These are phyloP conservation scores for Candida silvicultrix DNA, from an alignment of 805 yeast genomes.

Conservation along the genomic window DNA sequence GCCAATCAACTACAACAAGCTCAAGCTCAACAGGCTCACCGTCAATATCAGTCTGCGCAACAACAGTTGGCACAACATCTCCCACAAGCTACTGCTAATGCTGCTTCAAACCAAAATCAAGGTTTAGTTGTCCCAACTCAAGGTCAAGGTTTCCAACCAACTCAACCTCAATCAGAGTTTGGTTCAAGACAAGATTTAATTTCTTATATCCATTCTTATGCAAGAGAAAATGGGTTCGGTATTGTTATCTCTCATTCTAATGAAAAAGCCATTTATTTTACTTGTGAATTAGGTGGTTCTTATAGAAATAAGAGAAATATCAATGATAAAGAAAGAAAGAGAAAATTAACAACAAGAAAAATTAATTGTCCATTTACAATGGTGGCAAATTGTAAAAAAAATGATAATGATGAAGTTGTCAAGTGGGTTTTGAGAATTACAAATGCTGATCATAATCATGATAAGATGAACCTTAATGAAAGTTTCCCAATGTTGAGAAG, in stretches of 20 bases:
- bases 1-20: constrained; percentile 5
- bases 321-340: constrained; percentile 24
- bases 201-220: constrained; percentile 22
- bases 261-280: constrained; percentile 25
- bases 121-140: constrained; percentile 1
- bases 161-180: constrained; percentile 20
- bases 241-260: constrained; percentile 26
- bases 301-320: constrained; percentile 25
- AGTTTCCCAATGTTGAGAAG: constrained; percentile 25
- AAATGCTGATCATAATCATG: constrained; percentile 23
- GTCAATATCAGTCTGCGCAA: constrained; percentile 11
- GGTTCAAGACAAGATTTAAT: constrained; percentile 17
- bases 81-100: constrained; percentile 12
- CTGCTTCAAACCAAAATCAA: constrained; percentile 4
- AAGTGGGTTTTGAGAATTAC: constrained; percentile 23
- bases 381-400: constrained; percentile 25
- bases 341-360: constrained; percentile 24
- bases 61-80: constrained; percentile 15
- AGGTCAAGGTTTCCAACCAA: constrained; percentile 14
- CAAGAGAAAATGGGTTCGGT: constrained; percentile 25
- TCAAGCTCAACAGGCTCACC: constrained; percentile 5
- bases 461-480: constrained; percentile 22
- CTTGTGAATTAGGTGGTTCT: constrained; percentile 24
- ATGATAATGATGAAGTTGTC: constrained; percentile 20
- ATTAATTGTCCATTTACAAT: constrained; percentile 25